Evolutionary conservation across 1,284 basidiomycete genomes (phyloP).

Genomic region (Veloboletus limbatus): DNA sequence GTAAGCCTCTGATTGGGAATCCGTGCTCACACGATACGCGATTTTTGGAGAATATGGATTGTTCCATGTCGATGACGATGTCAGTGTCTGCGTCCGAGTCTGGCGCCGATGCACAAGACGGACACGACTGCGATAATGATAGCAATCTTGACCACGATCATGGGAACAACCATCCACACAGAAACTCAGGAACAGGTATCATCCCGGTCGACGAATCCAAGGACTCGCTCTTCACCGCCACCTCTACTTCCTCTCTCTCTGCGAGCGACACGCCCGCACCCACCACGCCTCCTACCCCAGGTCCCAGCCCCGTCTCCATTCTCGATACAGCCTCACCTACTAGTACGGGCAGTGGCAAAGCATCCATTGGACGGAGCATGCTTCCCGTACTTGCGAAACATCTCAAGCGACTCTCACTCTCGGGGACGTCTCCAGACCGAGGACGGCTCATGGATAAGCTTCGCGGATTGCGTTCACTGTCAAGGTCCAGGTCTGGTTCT

Average conservation of each 20-base stretch:
- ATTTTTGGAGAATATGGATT: slow-evolving; percentile 26
- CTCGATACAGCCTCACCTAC: slow-evolving; percentile 1
- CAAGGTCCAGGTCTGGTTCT: slow-evolving; percentile 7
- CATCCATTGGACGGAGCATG: slow-evolving; percentile 27
- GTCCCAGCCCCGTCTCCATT: slow-evolving; percentile 2
- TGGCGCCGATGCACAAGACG: neutral
- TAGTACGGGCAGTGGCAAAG: neutral
- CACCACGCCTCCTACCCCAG: slow-evolving; percentile 23
- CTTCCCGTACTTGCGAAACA: slow-evolving; percentile 29
- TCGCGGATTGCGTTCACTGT: slow-evolving; percentile 17
- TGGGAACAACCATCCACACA: neutral
- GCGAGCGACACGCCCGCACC: slow-evolving; percentile 24
- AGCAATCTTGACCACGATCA: neutral
- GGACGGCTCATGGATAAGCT: slow-evolving; percentile 20
- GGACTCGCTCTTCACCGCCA: slow-evolving; percentile 29
- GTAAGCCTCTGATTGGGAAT: neutral
- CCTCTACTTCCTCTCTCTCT: slow-evolving; percentile 24
- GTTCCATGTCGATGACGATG: slow-evolving; percentile 12
- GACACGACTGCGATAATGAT: neutral
- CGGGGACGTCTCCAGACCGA: slow-evolving; percentile 14
- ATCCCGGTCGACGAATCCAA: slow-evolving; percentile 26
- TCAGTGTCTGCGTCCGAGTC: slow-evolving; percentile 17
- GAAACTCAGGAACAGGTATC: slow-evolving; percentile 1
- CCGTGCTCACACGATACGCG: slow-evolving; percentile 6
- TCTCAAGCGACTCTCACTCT: slow-evolving; percentile 24